Percentiles rank a stretch among this genome's conserved stretches.
phyloP scores from a whole-genome alignment of 805 yeast species.

The Metschnikowia drakensbergensis region DNA sequence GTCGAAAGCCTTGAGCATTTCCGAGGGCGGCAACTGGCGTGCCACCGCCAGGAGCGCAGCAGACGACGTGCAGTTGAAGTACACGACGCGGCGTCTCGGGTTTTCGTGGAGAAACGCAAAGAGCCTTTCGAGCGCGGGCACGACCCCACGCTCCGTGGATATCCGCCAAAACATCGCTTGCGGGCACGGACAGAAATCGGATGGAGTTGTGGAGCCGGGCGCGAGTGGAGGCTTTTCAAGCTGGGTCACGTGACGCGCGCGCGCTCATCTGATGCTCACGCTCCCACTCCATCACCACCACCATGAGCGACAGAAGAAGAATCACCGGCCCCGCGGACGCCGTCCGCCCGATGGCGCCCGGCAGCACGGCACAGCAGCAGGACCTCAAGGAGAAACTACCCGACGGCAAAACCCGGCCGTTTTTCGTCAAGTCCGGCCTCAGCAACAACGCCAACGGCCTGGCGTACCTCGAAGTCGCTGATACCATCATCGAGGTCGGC shows the following conservation, averaged over 20 bases:
- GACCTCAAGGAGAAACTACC: background rate
- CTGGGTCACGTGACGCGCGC: background rate
- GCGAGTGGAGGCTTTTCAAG: too few species aligned
- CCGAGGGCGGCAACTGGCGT: slow-evolving; percentile 1
- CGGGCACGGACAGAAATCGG: too few species aligned
- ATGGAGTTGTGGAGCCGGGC: too few species aligned
- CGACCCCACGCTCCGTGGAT: slow-evolving; percentile 1
- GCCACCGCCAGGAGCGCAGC: slow-evolving; percentile 14
- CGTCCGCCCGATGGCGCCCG: slow-evolving; percentile 27
- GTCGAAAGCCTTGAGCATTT: slow-evolving; percentile 7
- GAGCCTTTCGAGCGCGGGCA: slow-evolving; percentile 7
- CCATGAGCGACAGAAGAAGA: slow-evolving; percentile 72
- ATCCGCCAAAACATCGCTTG: slow-evolving; percentile 9
- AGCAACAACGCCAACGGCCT: slow-evolving; percentile 79
- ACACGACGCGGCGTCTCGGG: slow-evolving; percentile 5
- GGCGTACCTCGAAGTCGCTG: slow-evolving; percentile 66
- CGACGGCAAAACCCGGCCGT: slow-evolving; percentile 17
- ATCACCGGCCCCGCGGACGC: slow-evolving; percentile 78
- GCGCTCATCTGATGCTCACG: background rate
- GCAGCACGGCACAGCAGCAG: background rate
- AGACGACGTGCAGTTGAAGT: slow-evolving; percentile 15
- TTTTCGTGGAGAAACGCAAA: slow-evolving; percentile 6
- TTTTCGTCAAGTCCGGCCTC: slow-evolving; percentile 61
- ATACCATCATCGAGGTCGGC: slow-evolving; percentile 59
- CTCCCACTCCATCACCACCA: background rate